phyloP scores from a whole-genome alignment of 2,329 filamentous ascomycete species.

The Colletotrichum sp. region DNA sequence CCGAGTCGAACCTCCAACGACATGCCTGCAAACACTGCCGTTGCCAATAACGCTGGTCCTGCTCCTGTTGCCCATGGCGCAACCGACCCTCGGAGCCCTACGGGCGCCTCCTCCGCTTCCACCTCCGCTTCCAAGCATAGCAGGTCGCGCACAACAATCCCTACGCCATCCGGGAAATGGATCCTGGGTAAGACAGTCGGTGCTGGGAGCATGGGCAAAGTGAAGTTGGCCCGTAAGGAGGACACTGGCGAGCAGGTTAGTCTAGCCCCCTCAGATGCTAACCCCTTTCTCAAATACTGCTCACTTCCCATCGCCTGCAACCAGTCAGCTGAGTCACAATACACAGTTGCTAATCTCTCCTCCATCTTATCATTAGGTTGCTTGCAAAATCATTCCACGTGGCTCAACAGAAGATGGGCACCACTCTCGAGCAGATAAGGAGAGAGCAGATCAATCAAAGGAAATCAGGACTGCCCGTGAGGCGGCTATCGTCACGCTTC shows the following conservation, averaged over 20 bases:
- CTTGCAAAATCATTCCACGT: conserved; percentile 95
- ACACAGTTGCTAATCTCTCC: neutral
- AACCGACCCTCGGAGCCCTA: conserved; percentile 45
- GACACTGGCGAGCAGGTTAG: conserved; percentile 89
- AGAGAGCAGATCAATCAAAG: conserved; percentile 93
- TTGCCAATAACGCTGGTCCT: conserved; percentile 58
- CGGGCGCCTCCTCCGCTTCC: conserved; percentile 32
- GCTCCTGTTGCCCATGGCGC: conserved; percentile 53
- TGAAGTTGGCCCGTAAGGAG: conserved; percentile 90
- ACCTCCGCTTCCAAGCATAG: conserved; percentile 51
- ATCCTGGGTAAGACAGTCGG: conserved; percentile 95
- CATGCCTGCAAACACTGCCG: conserved; percentile 55
- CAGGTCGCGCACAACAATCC: conserved; percentile 80
- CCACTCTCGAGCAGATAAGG: conserved; percentile 72
- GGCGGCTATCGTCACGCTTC: conserved; percentile 92
- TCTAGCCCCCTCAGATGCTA: conserved; percentile 15
- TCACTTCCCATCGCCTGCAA: neutral
- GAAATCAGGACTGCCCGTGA: conserved; percentile 94
- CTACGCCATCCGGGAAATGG: conserved; percentile 91
- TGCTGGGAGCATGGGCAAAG: conserved; percentile 98
- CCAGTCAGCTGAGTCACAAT: neutral
- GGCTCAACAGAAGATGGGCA: conserved; percentile 87
- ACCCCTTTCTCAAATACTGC: neutral
- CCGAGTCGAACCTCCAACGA: conserved; percentile 40
- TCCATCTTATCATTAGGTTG: conserved; percentile 63